These are phyloP conservation scores for Kwoniella botswanensis DNA, from an alignment of 768 basidiomycete species.

Conservation along the genomic window DNA sequence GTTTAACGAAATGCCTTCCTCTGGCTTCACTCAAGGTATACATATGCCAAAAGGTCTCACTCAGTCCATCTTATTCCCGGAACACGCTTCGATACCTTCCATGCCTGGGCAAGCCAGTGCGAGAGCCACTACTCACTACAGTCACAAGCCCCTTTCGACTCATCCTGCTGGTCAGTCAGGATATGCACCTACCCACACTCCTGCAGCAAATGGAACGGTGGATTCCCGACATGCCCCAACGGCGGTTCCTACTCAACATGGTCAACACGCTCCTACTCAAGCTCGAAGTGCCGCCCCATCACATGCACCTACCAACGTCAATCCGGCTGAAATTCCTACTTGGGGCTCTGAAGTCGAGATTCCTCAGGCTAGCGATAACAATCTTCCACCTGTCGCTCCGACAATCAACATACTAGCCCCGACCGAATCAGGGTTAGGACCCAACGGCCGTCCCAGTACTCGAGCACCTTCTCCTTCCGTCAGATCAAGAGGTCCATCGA, in stretches of 20 bases:
- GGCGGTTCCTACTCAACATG: neutral
- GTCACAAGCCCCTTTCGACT: constrained; percentile 9
- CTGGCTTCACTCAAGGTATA: constrained; percentile 9
- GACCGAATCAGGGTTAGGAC: constrained; percentile 44
- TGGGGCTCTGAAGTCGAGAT: constrained; percentile 55
- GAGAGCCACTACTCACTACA: constrained; percentile 12
- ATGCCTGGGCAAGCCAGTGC: constrained; percentile 16
- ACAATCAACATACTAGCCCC: constrained; percentile 54
- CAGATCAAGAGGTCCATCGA: neutral
- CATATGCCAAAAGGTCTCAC: constrained; percentile 21
- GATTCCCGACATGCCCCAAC: neutral
- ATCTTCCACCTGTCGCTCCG: constrained; percentile 36
- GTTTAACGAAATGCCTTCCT: constrained; percentile 33
- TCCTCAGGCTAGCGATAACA: constrained; percentile 30
- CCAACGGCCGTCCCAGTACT: constrained; percentile 17
- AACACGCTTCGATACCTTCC: neutral
- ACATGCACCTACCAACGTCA: constrained; percentile 12
- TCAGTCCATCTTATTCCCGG: constrained; percentile 18
- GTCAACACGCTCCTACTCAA: neutral
- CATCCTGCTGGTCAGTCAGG: neutral
- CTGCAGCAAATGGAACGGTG: neutral
- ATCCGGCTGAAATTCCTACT: constrained; percentile 22
- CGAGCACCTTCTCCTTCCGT: constrained; percentile 16
- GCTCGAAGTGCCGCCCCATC: constrained; percentile 5
- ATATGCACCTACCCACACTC: neutral